Evolutionary conservation across 805 yeast species (phyloP).

Genomic region (Metschnikowia vanudenii): DNA sequence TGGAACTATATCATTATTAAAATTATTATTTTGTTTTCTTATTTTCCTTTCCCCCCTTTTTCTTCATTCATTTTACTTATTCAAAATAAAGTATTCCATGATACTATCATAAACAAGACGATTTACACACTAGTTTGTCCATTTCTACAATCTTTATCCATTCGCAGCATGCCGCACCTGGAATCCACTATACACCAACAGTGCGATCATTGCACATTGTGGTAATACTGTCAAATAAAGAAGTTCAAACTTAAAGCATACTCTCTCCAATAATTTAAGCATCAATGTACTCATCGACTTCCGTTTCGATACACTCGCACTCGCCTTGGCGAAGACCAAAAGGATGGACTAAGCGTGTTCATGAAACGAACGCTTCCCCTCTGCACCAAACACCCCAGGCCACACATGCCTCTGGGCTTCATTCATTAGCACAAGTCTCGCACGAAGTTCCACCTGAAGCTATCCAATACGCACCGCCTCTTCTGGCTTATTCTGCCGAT

Average conservation of each 20-base stretch:
- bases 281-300: constrained; percentile 8
- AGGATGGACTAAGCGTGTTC: constrained; percentile 16
- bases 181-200: neutral
- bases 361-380: constrained; percentile 7
- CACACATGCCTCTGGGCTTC: constrained; percentile 8
- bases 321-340: constrained; percentile 12
- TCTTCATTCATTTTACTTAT: neutral
- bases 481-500: constrained; percentile 53
- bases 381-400: neutral
- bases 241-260: neutral
- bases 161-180: no score
- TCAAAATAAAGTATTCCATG: neutral
- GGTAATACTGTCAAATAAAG: neutral
- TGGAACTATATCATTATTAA: no score
- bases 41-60: no score
- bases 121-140: no score
- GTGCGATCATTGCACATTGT: neutral
- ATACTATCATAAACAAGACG: no score
- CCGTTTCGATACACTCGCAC: constrained; percentile 3
- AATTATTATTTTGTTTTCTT: no score
- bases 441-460: constrained; percentile 16
- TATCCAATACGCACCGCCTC: constrained; percentile 46
- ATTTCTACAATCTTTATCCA: no score
- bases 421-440: constrained; percentile 13
- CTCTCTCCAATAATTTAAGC: neutral